Percentiles rank a stretch among this genome's conserved stretches.
Conservation (phyloP, 2,329 filamentous ascomycete genomes). For the Neonectria coccinea region DNA sequence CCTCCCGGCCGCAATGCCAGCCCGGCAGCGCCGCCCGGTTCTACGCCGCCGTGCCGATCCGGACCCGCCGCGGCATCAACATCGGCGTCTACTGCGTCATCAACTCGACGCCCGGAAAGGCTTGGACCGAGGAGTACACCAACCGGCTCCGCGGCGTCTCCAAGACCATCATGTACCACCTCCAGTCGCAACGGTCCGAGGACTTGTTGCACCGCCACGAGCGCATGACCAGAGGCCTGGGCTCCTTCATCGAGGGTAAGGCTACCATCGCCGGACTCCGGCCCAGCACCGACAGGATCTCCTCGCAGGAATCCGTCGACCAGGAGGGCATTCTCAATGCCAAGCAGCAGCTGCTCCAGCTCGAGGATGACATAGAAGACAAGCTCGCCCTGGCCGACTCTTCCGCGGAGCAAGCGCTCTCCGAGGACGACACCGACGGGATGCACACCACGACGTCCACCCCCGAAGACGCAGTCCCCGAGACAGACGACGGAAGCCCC, state of each 20-base stretch:
- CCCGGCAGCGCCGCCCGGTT: constrained; percentile 47
- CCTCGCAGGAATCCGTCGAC: not conserved
- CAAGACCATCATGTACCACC: constrained; percentile 50
- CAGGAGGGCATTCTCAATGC: constrained; percentile 32
- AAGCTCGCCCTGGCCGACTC: not conserved
- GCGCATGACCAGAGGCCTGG: constrained; percentile 53
- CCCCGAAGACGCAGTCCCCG: not conserved
- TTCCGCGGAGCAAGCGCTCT: not conserved
- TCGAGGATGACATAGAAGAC: not conserved
- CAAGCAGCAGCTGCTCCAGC: constrained; percentile 28
- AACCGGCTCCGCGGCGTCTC: constrained; percentile 46
- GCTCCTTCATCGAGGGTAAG: constrained; percentile 52
- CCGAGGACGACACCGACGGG: not conserved
- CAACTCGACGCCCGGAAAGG: constrained; percentile 20
- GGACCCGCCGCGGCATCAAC: constrained; percentile 54
- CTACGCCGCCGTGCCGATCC: constrained; percentile 57
- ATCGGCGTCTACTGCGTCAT: constrained; percentile 56
- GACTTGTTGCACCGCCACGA: constrained; percentile 47
- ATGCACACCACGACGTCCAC: not conserved
- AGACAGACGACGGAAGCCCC: constrained; percentile 11
- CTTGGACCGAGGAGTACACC: constrained; percentile 45
- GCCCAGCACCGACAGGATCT: not conserved
- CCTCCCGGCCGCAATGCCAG: constrained; percentile 39
- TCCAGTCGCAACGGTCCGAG: constrained; percentile 48
- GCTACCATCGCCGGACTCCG: constrained; percentile 42